These are phyloP conservation scores for Musa itinerans DNA, from an alignment of 176 grass and related monocot species.

Conservation along the genomic window DNA sequence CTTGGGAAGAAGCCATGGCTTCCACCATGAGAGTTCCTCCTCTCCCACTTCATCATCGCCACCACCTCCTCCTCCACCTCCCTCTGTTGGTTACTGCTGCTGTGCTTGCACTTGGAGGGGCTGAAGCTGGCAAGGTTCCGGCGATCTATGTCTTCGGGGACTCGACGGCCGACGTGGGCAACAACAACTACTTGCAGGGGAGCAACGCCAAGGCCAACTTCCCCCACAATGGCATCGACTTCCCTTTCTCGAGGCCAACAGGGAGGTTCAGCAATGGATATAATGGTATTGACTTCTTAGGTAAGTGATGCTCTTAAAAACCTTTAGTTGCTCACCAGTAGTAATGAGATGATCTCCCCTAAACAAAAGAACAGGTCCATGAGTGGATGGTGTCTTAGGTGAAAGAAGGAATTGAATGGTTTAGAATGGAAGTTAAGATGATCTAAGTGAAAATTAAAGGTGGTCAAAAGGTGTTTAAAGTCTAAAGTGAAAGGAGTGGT, in stretches of 20 bases:
- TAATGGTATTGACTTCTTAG: slow-evolving; percentile 66
- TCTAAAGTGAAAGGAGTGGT: background rate
- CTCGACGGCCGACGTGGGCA: slow-evolving; percentile 76
- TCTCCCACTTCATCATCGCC: slow-evolving; percentile 13
- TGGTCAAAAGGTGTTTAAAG: slow-evolving; percentile 2
- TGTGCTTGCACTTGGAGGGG: background rate
- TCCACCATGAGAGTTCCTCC: slow-evolving; percentile 1
- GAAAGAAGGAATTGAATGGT: too few species aligned
- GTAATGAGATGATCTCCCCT: too few species aligned
- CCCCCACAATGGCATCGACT: slow-evolving; percentile 55
- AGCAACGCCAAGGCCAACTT: slow-evolving; percentile 40
- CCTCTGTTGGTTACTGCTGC: slow-evolving; percentile 4
- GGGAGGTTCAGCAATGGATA: slow-evolving; percentile 86
- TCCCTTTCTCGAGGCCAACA: slow-evolving; percentile 29
- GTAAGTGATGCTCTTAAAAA: slow-evolving; percentile 8
- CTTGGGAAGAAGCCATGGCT: background rate
- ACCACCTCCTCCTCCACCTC: slow-evolving; percentile 22
- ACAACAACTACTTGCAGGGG: slow-evolving; percentile 53
- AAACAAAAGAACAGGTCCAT: too few species aligned
- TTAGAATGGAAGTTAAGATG: too few species aligned
- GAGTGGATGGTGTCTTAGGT: too few species aligned
- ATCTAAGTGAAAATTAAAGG: background rate
- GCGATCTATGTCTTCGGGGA: slow-evolving; percentile 86
- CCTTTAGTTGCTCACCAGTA: background rate
- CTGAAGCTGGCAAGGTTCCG: slow-evolving; percentile 27